Base-by-base conservation (phyloP, 2,329 filamentous ascomycete genomes). In the Elsinoe perseae region DNA sequence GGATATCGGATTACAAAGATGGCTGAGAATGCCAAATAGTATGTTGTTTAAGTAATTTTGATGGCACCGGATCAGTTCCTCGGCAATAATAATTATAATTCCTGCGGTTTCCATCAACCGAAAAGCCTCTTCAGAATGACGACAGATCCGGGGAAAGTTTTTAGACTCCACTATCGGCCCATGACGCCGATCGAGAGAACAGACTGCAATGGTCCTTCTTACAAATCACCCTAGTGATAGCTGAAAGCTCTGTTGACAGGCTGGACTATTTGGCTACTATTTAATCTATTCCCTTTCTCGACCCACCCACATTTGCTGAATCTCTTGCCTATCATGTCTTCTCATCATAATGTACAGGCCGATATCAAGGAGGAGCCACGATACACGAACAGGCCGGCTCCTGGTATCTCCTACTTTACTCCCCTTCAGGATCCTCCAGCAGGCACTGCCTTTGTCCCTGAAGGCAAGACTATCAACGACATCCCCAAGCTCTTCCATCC, bases 401-500 rank as follows among this genome's bases (percentile, higher is more conserved):
- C 68, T 21, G 73, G 72, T 27, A 70, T 75, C 66, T 50, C 67
- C 62, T 78, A 75, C 66, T 78, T 75, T 64, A 78, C 75, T 3
- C 75, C 75, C 10, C 62, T 64, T 2, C 75, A 78, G 63, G 64
- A 70, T 38, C 75, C 75, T 2, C 68, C 70, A 10, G 74, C 75
- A 4, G 75, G 75, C 43, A 77, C 75, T 21, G 75, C 75, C 3
- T 60, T 76, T 38, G 63, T 72, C 12, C 70, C 70, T 21, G 76
- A 79, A 55, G 72, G 76, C 61, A 62, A 66, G 56, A 21, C 53
- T 3, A 74, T 74, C 56, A 71, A 72, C 32, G 68, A 76, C 9
- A 74, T 82, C 5, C 80, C 80, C 4, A 83, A 83, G 65, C 73
- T 83, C 38, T 83, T 83, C 70, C 74, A 75, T 56, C 80, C 80